These are phyloP conservation scores for Neonectria hederae DNA, from an alignment of 2,329 filamentous ascomycete species.

Conservation along the genomic window DNA sequence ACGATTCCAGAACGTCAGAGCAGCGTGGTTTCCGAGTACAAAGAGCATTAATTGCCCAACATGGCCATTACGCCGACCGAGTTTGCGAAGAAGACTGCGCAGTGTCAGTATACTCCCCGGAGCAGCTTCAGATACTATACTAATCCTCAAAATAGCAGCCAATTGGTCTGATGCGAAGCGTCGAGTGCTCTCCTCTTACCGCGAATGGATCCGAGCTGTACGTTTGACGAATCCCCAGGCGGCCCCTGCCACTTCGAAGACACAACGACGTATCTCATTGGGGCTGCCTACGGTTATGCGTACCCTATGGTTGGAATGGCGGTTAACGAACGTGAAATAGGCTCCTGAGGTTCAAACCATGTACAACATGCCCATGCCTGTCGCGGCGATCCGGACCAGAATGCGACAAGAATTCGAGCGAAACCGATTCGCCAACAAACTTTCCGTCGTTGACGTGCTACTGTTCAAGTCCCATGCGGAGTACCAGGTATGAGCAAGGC, in stretches of 20 bases:
- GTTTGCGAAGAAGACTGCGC: slow-evolving; percentile 82
- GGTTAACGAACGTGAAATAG: slow-evolving; percentile 58
- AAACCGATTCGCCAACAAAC: slow-evolving; percentile 90
- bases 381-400: slow-evolving; percentile 88
- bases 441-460: slow-evolving; percentile 87
- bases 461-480: slow-evolving; percentile 92
- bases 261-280: neutral
- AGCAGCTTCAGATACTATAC: slow-evolving; percentile 32
- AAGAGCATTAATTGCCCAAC: slow-evolving; percentile 56
- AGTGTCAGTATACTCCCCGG: slow-evolving; percentile 66
- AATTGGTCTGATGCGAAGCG: slow-evolving; percentile 90
- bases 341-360: slow-evolving; percentile 96
- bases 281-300: neutral
- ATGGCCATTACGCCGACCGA: slow-evolving; percentile 95
- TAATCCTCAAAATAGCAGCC: slow-evolving; percentile 69
- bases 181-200: slow-evolving; percentile 88
- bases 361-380: slow-evolving; percentile 92
- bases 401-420: slow-evolving; percentile 97
- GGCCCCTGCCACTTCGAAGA: neutral
- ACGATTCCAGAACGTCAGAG: slow-evolving; percentile 46
- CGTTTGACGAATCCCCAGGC: slow-evolving; percentile 52
- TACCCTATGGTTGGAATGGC: neutral
- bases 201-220: slow-evolving; percentile 97
- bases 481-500: slow-evolving; percentile 76
- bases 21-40: slow-evolving; percentile 38